Percentiles rank a stretch among this genome's conserved stretches.
Evolutionary conservation across 2,329 filamentous ascomycete species (phyloP).

Genomic region (Trichoderma hamatum): DNA sequence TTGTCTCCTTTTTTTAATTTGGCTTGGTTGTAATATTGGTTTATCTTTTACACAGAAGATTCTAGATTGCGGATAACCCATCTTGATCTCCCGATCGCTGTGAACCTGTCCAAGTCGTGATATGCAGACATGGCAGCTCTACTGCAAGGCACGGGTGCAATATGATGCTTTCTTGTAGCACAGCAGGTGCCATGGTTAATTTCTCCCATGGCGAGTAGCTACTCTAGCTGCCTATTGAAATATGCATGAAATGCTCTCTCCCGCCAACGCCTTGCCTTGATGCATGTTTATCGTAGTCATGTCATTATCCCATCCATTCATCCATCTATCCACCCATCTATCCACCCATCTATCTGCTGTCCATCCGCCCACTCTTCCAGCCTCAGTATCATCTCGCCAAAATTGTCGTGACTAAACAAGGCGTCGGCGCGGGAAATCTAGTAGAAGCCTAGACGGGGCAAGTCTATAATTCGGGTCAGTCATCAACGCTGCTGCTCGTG

Average conservation of each 20-base stretch:
- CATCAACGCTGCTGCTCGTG: too few relatives aligned
- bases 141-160: background rate
- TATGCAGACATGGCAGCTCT: background rate
- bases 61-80: slow-evolving; percentile 13
- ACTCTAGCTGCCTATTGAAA: background rate
- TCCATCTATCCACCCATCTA: background rate
- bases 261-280: background rate
- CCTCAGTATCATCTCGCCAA: background rate
- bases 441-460: slow-evolving; percentile 39
- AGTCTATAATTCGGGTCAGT: slow-evolving; percentile 31
- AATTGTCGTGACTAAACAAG: background rate
- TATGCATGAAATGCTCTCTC: background rate
- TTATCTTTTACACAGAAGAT: slow-evolving; percentile 20
- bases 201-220: background rate
- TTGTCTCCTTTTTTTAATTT: slow-evolving; percentile 1
- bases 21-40: slow-evolving; percentile 25
- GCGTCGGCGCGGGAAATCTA: background rate
- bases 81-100: background rate
- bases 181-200: background rate
- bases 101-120: background rate
- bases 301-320: background rate
- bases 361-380: background rate
- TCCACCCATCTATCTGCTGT: background rate
- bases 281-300: background rate
- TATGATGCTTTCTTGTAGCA: background rate